Evolutionary conservation across 306 rosid genomes (phyloP).

Genomic region (Lagenaria siceraria): DNA sequence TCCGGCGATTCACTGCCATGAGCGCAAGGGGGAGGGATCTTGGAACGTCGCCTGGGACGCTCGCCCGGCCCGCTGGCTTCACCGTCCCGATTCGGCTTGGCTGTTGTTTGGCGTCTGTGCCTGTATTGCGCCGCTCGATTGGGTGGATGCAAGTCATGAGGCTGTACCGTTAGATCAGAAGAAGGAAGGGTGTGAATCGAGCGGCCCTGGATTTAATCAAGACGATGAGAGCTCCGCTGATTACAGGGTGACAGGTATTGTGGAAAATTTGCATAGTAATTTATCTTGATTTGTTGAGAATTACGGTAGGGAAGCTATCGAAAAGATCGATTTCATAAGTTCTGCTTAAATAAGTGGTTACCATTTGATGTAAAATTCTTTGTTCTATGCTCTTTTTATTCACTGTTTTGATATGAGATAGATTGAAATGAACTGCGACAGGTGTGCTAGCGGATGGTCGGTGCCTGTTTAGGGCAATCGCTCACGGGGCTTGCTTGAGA

Average conservation of each 20-base stretch:
- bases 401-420: not conserved
- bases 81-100: slow-evolving; percentile 79
- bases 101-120: slow-evolving; percentile 79
- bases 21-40: slow-evolving; percentile 70
- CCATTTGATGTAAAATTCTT: not conserved
- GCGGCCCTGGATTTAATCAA: not conserved
- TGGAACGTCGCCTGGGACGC: slow-evolving; percentile 95
- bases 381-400: not conserved
- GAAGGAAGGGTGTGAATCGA: slow-evolving; percentile 2
- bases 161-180: slow-evolving; percentile 6
- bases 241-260: slow-evolving; percentile 63
- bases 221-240: slow-evolving; percentile 26
- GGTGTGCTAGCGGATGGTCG: slow-evolving; percentile 90
- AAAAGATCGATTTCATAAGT: not conserved
- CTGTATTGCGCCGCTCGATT: slow-evolving; percentile 52
- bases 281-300: not conserved
- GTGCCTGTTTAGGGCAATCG: slow-evolving; percentile 79
- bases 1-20: slow-evolving; percentile 27
- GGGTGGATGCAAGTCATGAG: slow-evolving; percentile 15
- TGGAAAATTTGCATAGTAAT: not conserved
- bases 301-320: not conserved
- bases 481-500: slow-evolving; percentile 76
- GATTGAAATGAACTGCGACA: slow-evolving; percentile 13
- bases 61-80: slow-evolving; percentile 92
- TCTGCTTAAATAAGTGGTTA: not conserved